Percentiles rank a stretch among this genome's conserved stretches.
phyloP scores from a whole-genome alignment of 1,139 yeast genomes.

The Pichia inconspicua region DNA sequence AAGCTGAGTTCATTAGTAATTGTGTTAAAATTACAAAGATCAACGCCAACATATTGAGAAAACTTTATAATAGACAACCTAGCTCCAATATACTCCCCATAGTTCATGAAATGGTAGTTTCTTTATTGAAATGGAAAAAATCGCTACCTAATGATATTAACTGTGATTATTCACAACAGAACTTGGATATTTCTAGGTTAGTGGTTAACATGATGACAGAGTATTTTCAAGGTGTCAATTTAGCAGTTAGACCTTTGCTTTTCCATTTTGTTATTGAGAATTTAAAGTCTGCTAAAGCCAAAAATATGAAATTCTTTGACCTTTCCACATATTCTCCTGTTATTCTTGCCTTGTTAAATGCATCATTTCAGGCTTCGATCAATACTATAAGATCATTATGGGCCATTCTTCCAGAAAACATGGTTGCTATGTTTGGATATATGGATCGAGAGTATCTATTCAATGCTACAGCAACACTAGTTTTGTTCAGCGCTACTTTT shows the following conservation, averaged over 20 bases:
- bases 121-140: constrained; percentile 64
- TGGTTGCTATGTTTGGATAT: constrained; percentile 81
- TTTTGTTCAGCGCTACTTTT: constrained; percentile 71
- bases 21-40: constrained; percentile 78
- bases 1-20: constrained; percentile 69
- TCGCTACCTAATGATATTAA: constrained; percentile 55
- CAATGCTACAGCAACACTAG: constrained; percentile 71
- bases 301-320: constrained; percentile 45
- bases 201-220: constrained; percentile 78
- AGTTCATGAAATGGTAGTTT: constrained; percentile 62
- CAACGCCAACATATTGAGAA: constrained; percentile 64
- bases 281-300: constrained; percentile 36
- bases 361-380: constrained; percentile 78
- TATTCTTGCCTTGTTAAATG: constrained; percentile 60
- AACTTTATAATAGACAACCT: constrained; percentile 71
- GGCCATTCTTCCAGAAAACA: constrained; percentile 64
- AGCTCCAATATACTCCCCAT: constrained; percentile 66
- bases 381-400: constrained; percentile 69
- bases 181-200: constrained; percentile 54
- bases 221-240: constrained; percentile 76
- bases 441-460: constrained; percentile 83
- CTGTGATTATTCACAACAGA: constrained; percentile 53
- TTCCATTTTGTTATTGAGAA: constrained; percentile 75
- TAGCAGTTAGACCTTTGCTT: constrained; percentile 73
- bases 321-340: constrained; percentile 61